Evolutionary conservation across 768 basidiomycete genomes (phyloP).

Genomic region (Boletus tylopilopsis): DNA sequence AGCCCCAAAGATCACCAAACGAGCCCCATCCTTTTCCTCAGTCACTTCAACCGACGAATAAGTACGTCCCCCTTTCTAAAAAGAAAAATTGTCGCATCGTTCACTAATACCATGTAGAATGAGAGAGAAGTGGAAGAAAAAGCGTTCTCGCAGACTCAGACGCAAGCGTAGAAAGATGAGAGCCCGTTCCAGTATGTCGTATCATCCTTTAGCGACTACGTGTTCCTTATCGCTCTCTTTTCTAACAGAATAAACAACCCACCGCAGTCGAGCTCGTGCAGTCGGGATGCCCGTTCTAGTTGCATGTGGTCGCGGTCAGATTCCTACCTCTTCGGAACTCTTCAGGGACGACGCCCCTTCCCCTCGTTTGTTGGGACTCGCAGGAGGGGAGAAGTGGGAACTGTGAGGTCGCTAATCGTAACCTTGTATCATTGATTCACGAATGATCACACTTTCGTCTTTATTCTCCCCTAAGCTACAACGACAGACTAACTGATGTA

Average conservation of each 20-base stretch:
- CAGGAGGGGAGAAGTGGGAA: constrained; percentile 16
- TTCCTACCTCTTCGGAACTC: constrained; percentile 22
- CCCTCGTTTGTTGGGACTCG: constrained; percentile 24
- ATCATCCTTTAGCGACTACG: background rate
- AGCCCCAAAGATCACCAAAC: constrained; percentile 27
- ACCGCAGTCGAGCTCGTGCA: constrained; percentile 29
- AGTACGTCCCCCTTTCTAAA: constrained; percentile 13
- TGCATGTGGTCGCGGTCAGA: constrained; percentile 13
- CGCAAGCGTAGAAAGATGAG: constrained; percentile 97
- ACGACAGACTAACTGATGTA: too few relatives aligned
- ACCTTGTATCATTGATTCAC: constrained; percentile 21
- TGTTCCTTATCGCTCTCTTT: background rate
- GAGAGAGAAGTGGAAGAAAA: constrained; percentile 99
- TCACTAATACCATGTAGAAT: constrained; percentile 43
- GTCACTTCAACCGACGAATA: constrained; percentile 30
- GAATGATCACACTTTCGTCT: constrained; percentile 11
- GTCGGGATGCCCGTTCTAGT: constrained; percentile 13
- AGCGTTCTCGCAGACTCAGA: constrained; percentile 88
- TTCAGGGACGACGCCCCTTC: constrained; percentile 18
- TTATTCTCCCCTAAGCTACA: too few relatives aligned
- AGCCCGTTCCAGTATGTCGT: constrained; percentile 74
- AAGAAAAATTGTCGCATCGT: background rate
- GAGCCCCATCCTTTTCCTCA: constrained; percentile 14
- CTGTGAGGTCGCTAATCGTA: constrained; percentile 21
- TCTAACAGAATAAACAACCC: constrained; percentile 35